phyloP scores from a whole-genome alignment of 106 monocot genomes.

The Apostasia ramifera region DNA sequence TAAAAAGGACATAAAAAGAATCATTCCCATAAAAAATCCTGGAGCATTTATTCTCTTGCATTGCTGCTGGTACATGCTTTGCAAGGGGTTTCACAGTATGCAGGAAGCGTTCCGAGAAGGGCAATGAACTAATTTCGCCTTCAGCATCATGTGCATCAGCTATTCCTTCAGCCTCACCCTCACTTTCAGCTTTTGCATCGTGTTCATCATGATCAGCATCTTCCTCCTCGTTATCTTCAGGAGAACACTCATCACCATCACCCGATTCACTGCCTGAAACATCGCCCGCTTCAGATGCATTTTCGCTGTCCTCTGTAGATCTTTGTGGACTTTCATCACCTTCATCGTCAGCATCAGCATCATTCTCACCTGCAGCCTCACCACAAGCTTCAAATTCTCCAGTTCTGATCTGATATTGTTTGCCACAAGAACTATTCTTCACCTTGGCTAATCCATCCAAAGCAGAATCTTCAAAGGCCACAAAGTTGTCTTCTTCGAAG shows the following conservation, averaged over 20 bases:
- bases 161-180: slow-evolving; percentile 88
- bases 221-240: slow-evolving; percentile 68
- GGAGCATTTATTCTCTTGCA: slow-evolving; percentile 40
- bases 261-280: slow-evolving; percentile 82
- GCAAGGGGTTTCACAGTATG: slow-evolving; percentile 73
- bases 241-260: slow-evolving; percentile 81
- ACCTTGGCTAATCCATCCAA: slow-evolving; percentile 24
- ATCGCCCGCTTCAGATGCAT: slow-evolving; percentile 78
- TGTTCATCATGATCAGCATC: slow-evolving; percentile 61
- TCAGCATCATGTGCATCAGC: slow-evolving; percentile 68
- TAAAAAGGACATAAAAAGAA: slow-evolving; percentile 87
- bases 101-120: slow-evolving; percentile 56
- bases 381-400: slow-evolving; percentile 26
- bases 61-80: slow-evolving; percentile 50
- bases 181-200: slow-evolving; percentile 71
- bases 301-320: slow-evolving; percentile 84
- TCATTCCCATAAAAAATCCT: slow-evolving; percentile 86
- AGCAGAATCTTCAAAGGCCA: slow-evolving; percentile 43
- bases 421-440: slow-evolving; percentile 36
- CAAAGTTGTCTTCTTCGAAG: slow-evolving; percentile 95
- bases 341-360: slow-evolving; percentile 88
- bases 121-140: slow-evolving; percentile 48
- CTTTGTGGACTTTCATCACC: slow-evolving; percentile 90
- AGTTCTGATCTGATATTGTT: slow-evolving; percentile 28
- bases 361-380: slow-evolving; percentile 67